phyloP scores from a whole-genome alignment of 116 monocot genomes.

The Cymodocea nodosa region DNA sequence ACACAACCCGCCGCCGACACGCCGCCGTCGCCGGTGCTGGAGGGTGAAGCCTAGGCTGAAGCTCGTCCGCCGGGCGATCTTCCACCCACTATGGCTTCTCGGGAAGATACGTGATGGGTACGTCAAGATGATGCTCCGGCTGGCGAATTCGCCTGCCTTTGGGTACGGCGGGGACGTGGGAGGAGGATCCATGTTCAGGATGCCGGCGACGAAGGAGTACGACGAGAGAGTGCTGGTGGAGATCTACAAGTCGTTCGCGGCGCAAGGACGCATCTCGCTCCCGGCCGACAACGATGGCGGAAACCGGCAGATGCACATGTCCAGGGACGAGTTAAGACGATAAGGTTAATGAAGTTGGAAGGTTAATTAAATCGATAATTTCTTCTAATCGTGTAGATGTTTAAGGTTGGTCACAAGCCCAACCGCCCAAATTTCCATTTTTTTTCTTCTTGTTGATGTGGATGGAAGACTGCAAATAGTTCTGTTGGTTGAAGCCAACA shows the following conservation, averaged over 20 bases:
- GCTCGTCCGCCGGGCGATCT: conserved; percentile 3
- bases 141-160: conserved; percentile 28
- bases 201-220: conserved; percentile 48
- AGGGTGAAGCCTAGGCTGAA: conserved; percentile 5
- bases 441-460: too few species aligned
- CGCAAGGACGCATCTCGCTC: conserved; percentile 7
- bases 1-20: background rate
- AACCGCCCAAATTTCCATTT: too few species aligned
- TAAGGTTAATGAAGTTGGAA: too few species aligned
- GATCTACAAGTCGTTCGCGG: conserved; percentile 50
- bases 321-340: too few species aligned
- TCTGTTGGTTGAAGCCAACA: too few species aligned
- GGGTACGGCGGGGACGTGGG: conserved; percentile 20
- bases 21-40: conserved; percentile 4
- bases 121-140: conserved; percentile 59
- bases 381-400: too few species aligned
- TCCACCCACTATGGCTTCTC: conserved; percentile 35
- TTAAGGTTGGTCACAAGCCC: too few species aligned
- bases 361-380: too few species aligned
- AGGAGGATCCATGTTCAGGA: conserved; percentile 9
- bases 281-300: background rate
- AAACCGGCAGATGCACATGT: too few species aligned
- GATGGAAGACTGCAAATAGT: too few species aligned
- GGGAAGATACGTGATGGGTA: conserved; percentile 57
- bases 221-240: conserved; percentile 66